Conservation (phyloP, 495 filamentous ascomycete species). For the Penicillium lividum region DNA sequence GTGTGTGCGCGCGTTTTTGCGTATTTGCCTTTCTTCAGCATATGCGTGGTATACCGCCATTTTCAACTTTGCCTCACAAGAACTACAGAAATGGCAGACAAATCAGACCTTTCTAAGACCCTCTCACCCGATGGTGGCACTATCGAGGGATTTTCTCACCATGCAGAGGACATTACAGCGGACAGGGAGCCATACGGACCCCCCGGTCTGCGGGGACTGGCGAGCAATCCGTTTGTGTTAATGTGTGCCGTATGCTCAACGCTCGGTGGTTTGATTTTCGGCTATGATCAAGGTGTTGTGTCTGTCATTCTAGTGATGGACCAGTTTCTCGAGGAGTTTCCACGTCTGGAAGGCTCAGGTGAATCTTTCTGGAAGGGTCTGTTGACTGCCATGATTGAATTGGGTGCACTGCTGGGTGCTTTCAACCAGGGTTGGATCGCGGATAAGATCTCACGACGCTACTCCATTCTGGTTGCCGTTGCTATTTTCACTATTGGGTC, state of each 20-base stretch:
- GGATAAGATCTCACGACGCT: slow-evolving; percentile 58
- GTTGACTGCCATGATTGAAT: slow-evolving; percentile 61
- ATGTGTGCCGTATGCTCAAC: slow-evolving; percentile 56
- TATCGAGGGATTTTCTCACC: slow-evolving; percentile 40
- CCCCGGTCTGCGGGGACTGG: slow-evolving; percentile 48
- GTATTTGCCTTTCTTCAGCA: too few species aligned
- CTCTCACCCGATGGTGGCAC: slow-evolving; percentile 20
- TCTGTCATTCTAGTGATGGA: slow-evolving; percentile 59
- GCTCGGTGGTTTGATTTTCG: slow-evolving; percentile 57
- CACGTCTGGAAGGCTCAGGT: slow-evolving; percentile 44
- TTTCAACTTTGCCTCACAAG: too few species aligned
- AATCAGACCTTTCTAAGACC: slow-evolving; percentile 17
- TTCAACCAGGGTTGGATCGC: slow-evolving; percentile 61
- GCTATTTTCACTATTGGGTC: slow-evolving; percentile 57
- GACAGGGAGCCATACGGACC: slow-evolving; percentile 49
- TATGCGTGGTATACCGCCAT: too few species aligned
- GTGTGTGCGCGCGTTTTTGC: too few species aligned
- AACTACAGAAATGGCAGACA: slow-evolving; percentile 16
- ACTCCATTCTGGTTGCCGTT: slow-evolving; percentile 57
- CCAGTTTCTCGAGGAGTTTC: slow-evolving; percentile 55
- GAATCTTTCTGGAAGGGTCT: slow-evolving; percentile 61
- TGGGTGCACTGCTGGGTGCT: slow-evolving; percentile 57
- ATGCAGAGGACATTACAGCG: slow-evolving; percentile 42
- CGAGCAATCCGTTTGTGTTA: slow-evolving; percentile 51
- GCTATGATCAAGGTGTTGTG: slow-evolving; percentile 60